Evolutionary conservation across 768 basidiomycete genomes (phyloP), one percentile per base, ranked within the genome.

Genomic region (Asterophora lycoperdoides): DNA sequence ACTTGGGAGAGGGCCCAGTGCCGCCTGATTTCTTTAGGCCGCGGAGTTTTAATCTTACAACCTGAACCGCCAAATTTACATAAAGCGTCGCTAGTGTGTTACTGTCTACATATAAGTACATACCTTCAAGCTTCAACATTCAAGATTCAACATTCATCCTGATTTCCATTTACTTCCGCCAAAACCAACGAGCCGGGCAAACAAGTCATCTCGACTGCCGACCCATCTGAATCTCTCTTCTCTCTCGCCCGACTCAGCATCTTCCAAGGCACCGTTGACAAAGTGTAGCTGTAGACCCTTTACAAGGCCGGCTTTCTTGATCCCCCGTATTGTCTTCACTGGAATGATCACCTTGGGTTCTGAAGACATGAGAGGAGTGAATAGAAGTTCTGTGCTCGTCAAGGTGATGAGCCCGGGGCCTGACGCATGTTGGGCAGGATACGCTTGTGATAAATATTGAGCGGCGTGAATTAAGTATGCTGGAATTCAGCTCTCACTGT

Each of bases 191-290:
- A 87, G 71, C 49, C 83, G 65, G 37, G 80, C 80, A 61, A 87
- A 86, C 14, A 86, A 60, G 40, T 86, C 84, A 61, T 86, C 82
- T 5, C 84, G 76, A 19, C 66, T 70, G 28, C 76, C 77, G 33
- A 86, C 72, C 79, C 81, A 83, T 14, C 65, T 52, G 57, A 86
- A 84, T 55, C 65, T 77, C 44, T 79, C 81, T 46, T 78, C 76
- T 45, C 65, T 71, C 49, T 71, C 71, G 28, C 60, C 62, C 13
- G 57, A 61, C n/a, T 55, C 49, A 10, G 60, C 68, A 13, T 68
- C 64, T 5, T 51, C 47, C 19, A 57, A 59, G 23, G 23, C 23
- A 23, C 23, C 23, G 23, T 23, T 23, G 33, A 45, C 51, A 75
- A 77, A 83, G 38, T 63, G 62, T 18, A 87, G 60, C 11, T 67